Base-by-base conservation (phyloP, 2,329 filamentous ascomycete species). In the Knufia fluminis region DNA sequence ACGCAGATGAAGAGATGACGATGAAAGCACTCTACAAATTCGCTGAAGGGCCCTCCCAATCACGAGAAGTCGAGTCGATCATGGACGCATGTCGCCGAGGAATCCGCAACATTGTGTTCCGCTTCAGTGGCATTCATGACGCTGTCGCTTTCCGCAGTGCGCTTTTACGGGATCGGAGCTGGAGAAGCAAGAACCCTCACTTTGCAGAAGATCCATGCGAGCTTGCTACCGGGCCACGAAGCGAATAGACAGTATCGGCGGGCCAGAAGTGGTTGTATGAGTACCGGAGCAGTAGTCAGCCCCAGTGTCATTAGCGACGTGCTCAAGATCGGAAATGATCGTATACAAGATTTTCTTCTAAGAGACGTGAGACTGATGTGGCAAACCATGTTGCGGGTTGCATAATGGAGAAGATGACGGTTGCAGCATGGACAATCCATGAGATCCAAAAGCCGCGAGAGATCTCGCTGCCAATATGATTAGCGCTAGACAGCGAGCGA, bases 21-120 rank as follows among this genome's bases (percentile, higher is more conserved):
- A 66, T 71, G 52, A 50, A 40, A 4, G 57, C 61, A 10, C 59
- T 75, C 32, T 51, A 61, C 50, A 63, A 64, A 38, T 49, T 74
- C 7, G 70, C 69, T 3, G 59, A 60, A 31, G 61, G 62, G 4
- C 66, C 60, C 16, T 64, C 65, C 53, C 31, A 22, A 19, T 16
- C 28, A 20, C 66, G 71, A 8, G 67, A 68, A 49, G 59, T 76
- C 3, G 73, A 75, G 52, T 62, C 65, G 26, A 67, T 76, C 49
- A 57, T 68, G 46, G 67, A 69, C 42, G 65, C 65, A 17, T 69
- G 64, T 28, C 56, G 61, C 59, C n/a, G 66, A 64, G 10, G 72
- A 74, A 63, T 67, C 70, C 64, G 66, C 35, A 68, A 63, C 26
- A 66, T 73, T n/a, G 62, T 67, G 24, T 74, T 75, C 56, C 70